phyloP scores from a whole-genome alignment of 2,329 filamentous ascomycete genomes.

The Erysiphe neolycopersici region DNA sequence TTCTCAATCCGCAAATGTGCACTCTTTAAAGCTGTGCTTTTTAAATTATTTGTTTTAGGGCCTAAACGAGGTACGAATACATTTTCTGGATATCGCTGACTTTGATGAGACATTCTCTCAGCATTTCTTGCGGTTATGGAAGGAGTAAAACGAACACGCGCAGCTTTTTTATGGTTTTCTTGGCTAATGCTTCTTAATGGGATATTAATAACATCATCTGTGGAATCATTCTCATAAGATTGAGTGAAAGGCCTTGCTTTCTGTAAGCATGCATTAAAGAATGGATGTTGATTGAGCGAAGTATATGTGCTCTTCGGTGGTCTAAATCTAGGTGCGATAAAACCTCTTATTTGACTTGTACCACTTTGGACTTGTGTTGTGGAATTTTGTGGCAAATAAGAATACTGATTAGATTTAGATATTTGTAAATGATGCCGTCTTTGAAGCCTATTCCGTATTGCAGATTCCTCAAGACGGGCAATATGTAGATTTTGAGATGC shows the following conservation, averaged over 20 bases:
- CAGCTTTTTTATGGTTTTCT: neutral
- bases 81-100: neutral
- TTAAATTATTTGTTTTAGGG: neutral
- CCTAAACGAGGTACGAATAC: neutral
- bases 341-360: constrained; percentile 3
- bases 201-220: neutral
- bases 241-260: neutral
- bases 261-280: constrained; percentile 1
- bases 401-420: neutral
- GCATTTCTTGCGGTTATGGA: constrained; percentile 8
- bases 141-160: constrained; percentile 8
- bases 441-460: constrained; percentile 5
- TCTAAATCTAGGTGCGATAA: constrained; percentile 9
- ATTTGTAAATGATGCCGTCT: constrained; percentile 6
- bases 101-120: constrained; percentile 2
- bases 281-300: constrained; percentile 11
- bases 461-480: neutral
- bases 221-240: neutral
- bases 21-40: no score
- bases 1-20: no score
- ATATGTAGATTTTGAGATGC: constrained; percentile 6
- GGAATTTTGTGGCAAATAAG: neutral
- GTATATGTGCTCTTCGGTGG: constrained; percentile 12
- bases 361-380: neutral
- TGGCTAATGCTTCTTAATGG: neutral